These are phyloP conservation scores for Pisolithus thermaeus DNA, from an alignment of 1,284 basidiomycete genomes.

Conservation along the genomic window DNA sequence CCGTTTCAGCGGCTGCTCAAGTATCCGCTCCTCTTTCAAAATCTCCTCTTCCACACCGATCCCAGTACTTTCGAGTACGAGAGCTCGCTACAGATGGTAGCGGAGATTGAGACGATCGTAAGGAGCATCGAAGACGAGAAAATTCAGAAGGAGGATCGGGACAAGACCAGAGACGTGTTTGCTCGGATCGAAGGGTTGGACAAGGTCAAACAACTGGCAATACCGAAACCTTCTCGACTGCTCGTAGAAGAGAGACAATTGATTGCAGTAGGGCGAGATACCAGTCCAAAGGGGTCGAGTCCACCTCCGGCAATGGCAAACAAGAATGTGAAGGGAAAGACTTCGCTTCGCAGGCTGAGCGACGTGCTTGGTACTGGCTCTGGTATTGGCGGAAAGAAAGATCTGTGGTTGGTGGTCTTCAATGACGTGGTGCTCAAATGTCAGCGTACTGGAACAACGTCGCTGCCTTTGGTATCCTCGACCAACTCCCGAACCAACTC, in stretches of 20 bases:
- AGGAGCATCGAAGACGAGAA: conserved; percentile 97
- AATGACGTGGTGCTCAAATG: conserved; percentile 94
- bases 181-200: conserved; percentile 95
- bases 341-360: conserved; percentile 79
- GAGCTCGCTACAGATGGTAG: conserved; percentile 92
- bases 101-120: conserved; percentile 93
- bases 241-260: conserved; percentile 80
- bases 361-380: conserved; percentile 61
- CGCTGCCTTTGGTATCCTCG: conserved; percentile 75
- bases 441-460: conserved; percentile 85
- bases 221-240: conserved; percentile 83
- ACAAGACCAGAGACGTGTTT: conserved; percentile 90
- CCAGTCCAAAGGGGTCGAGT: conserved; percentile 37
- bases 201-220: conserved; percentile 79
- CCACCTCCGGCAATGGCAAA: conserved; percentile 48
- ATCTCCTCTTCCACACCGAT: conserved; percentile 94
- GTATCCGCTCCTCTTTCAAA: conserved; percentile 96
- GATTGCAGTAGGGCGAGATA: conserved; percentile 23
- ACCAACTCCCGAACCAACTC: conserved; percentile 64
- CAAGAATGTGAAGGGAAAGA: conserved; percentile 67
- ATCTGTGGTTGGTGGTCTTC: conserved; percentile 92
- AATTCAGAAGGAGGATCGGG: conserved; percentile 91
- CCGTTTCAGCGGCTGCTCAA: conserved; percentile 96
- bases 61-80: conserved; percentile 97
- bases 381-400: conserved; percentile 70